phyloP scores from a whole-genome alignment of 805 yeast species.

The Candida sakaeoensis region DNA sequence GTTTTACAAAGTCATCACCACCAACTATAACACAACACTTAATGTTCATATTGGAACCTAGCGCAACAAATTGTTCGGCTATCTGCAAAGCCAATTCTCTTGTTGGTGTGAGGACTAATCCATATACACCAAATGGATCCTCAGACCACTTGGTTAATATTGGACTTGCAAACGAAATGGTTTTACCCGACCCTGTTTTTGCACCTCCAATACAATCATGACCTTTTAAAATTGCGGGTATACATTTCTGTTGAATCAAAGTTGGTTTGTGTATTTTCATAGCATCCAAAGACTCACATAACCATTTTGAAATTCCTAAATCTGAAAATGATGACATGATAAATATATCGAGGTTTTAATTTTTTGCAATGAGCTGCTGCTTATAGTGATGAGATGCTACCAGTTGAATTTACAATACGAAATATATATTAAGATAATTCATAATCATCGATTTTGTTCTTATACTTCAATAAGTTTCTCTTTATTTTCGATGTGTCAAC shows the following conservation, averaged over 20 bases:
- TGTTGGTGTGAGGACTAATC: slow-evolving; percentile 84
- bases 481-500: slow-evolving; percentile 94
- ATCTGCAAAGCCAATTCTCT: slow-evolving; percentile 94
- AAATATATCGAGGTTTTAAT: not conserved
- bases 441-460: slow-evolving; percentile 65
- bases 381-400: not conserved
- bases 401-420: too few species aligned
- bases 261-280: slow-evolving; percentile 87
- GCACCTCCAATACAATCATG: slow-evolving; percentile 98
- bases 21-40: slow-evolving; percentile 85
- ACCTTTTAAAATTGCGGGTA: slow-evolving; percentile 80
- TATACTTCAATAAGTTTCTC: slow-evolving; percentile 80
- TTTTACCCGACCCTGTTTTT: slow-evolving; percentile 96
- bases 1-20: slow-evolving; percentile 90
- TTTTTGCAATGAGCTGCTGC: not conserved
- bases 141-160: slow-evolving; percentile 92
- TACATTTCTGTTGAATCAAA: slow-evolving; percentile 80
- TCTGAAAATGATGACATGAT: slow-evolving; percentile 43
- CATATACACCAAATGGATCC: slow-evolving; percentile 92
- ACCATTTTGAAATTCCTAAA: slow-evolving; percentile 84
- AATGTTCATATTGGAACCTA: slow-evolving; percentile 86
- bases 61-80: slow-evolving; percentile 92
- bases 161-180: slow-evolving; percentile 97
- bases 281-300: slow-evolving; percentile 70
- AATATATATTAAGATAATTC: slow-evolving; percentile 40